phyloP scores from a whole-genome alignment of 768 basidiomycete species.

The Podaxis carcinomalis region DNA sequence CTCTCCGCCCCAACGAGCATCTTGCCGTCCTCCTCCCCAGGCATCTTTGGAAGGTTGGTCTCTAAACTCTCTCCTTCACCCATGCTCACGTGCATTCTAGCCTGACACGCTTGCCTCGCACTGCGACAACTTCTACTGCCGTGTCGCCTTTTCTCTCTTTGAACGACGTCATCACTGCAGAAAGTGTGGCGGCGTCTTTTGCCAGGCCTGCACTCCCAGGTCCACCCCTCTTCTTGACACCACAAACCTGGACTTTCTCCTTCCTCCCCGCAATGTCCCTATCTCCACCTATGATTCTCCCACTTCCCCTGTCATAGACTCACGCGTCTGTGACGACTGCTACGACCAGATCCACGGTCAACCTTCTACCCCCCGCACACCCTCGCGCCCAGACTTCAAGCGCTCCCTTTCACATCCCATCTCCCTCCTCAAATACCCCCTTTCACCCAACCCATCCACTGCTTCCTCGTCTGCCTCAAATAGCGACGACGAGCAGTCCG shows the following conservation, averaged over 20 bases:
- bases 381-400: slow-evolving; percentile 29
- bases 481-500: slow-evolving; percentile 27
- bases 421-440: slow-evolving; percentile 32
- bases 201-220: slow-evolving; percentile 55
- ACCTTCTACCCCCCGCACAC: slow-evolving; percentile 39
- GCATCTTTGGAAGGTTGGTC: slow-evolving; percentile 68
- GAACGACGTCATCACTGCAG: slow-evolving; percentile 83
- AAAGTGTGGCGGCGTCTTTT: slow-evolving; percentile 81
- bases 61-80: neutral
- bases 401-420: slow-evolving; percentile 37
- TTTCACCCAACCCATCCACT: slow-evolving; percentile 21
- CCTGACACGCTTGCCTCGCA: slow-evolving; percentile 54
- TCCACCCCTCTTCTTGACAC: slow-evolving; percentile 67
- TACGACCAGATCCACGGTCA: slow-evolving; percentile 68
- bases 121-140: slow-evolving; percentile 77
- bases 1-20: slow-evolving; percentile 57
- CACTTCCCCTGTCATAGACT: slow-evolving; percentile 48
- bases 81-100: slow-evolving; percentile 30
- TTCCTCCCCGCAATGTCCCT: slow-evolving; percentile 67
- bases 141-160: slow-evolving; percentile 57
- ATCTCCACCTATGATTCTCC: slow-evolving; percentile 55
- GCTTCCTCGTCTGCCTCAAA: slow-evolving; percentile 22
- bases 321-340: slow-evolving; percentile 78
- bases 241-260: slow-evolving; percentile 63
- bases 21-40: slow-evolving; percentile 71